phyloP scores from a whole-genome alignment of 129 eudicot species.

The Saussurea involucrata region DNA sequence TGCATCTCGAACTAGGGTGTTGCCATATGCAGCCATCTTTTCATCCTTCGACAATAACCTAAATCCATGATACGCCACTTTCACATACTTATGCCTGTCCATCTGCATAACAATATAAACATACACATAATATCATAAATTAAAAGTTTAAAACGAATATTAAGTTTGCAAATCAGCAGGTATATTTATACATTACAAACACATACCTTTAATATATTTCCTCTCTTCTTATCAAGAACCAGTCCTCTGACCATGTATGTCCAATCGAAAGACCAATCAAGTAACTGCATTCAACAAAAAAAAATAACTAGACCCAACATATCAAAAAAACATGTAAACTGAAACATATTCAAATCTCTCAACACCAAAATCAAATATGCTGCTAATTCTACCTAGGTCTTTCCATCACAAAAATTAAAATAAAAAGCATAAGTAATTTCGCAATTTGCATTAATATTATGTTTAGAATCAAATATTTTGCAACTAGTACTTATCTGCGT shows the following conservation, averaged over 20 bases:
- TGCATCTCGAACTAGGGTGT: conserved; percentile 67
- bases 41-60: conserved; percentile 82
- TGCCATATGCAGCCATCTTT: conserved; percentile 81
- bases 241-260: conserved; percentile 96
- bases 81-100: conserved; percentile 97
- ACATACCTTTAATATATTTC: conserved; percentile 92
- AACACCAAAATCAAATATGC: background rate
- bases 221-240: conserved; percentile 92
- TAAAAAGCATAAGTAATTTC: background rate
- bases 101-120: conserved; percentile 40
- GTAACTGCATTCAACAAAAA: conserved; percentile 46
- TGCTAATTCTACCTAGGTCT: background rate
- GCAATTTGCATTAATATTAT: background rate
- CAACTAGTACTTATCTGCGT: conserved; percentile 1
- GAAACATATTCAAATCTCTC: background rate
- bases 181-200: conserved; percentile 1
- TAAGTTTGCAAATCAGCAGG: background rate
- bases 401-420: background rate
- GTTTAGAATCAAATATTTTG: background rate
- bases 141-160: background rate
- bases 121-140: background rate
- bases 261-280: conserved; percentile 93
- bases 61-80: conserved; percentile 97
- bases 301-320: background rate
- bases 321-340: background rate